Percentiles rank a stretch among this genome's conserved stretches.
phyloP scores from a whole-genome alignment of 164 flowering plant genomes.

The Vitis vinifera region ASM3070453v1 NC_081816.1:9747001-9747500 shows the following conservation, averaged over 20 bases:
- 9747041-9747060: neutral
- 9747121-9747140: neutral
- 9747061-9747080: neutral
- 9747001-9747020: neutral
- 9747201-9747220: conserved; percentile 90
- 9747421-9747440: too few species aligned
- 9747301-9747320: neutral
- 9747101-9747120: neutral
- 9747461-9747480: too few species aligned
- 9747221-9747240: conserved; percentile 70
- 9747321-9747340: conserved; percentile 23
- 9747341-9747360: conserved; percentile 73
- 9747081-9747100: neutral
- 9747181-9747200: conserved; percentile 83
- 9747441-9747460: too few species aligned
- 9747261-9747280: conserved; percentile 2
- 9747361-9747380: conserved; percentile 52
- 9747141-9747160: conserved; percentile 1
- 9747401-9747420: conserved; percentile 38
- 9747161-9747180: conserved; percentile 53
- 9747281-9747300: neutral
- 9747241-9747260: conserved; percentile 83
- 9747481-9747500: too few species aligned
- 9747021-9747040: neutral
- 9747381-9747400: conserved; percentile 68